Evolutionary conservation across 2,329 filamentous ascomycete species (phyloP).

Genomic region (Ascochyta clinopodiicola): DNA sequence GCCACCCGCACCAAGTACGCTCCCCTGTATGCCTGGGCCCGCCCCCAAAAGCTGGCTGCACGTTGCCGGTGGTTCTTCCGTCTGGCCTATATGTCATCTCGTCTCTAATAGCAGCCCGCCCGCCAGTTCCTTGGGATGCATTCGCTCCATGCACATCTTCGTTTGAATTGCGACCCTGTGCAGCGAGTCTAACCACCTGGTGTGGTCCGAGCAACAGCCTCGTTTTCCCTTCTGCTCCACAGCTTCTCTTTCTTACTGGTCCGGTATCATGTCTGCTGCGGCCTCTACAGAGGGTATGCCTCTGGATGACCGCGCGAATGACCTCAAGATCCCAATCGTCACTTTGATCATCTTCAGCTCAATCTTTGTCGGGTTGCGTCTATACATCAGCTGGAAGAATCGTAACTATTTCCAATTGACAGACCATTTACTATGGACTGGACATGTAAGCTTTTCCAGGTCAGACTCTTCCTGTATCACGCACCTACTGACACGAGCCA

Average conservation of each 20-base stretch:
- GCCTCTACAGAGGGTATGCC: slow-evolving; percentile 18
- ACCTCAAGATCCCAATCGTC: slow-evolving; percentile 32
- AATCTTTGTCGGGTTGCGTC: slow-evolving; percentile 28
- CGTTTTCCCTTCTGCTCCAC: slow-evolving; percentile 2
- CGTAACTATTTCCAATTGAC: slow-evolving; percentile 32
- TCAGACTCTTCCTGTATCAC: not conserved
- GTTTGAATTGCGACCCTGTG: not conserved
- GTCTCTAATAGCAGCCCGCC: slow-evolving; percentile 10
- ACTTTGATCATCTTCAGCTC: slow-evolving; percentile 30
- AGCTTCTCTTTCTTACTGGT: not conserved
- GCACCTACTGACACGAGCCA: slow-evolving; percentile 1
- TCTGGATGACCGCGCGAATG: slow-evolving; percentile 30
- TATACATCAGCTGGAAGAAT: slow-evolving; percentile 29
- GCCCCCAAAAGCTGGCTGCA: not conserved
- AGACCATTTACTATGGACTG: slow-evolving; percentile 35
- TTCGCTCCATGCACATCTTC: slow-evolving; percentile 2
- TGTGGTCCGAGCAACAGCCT: slow-evolving; percentile 12
- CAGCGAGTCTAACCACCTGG: slow-evolving; percentile 7
- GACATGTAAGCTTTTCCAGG: slow-evolving; percentile 22
- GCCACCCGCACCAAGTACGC: slow-evolving; percentile 11
- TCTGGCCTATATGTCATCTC: slow-evolving; percentile 8
- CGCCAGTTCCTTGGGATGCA: not conserved
- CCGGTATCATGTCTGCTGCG: slow-evolving; percentile 22
- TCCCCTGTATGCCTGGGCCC: not conserved
- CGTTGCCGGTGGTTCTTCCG: not conserved